These are phyloP conservation scores for Microdochium nivale DNA, from an alignment of 2,329 filamentous ascomycete genomes.

Conservation along the genomic window DNA sequence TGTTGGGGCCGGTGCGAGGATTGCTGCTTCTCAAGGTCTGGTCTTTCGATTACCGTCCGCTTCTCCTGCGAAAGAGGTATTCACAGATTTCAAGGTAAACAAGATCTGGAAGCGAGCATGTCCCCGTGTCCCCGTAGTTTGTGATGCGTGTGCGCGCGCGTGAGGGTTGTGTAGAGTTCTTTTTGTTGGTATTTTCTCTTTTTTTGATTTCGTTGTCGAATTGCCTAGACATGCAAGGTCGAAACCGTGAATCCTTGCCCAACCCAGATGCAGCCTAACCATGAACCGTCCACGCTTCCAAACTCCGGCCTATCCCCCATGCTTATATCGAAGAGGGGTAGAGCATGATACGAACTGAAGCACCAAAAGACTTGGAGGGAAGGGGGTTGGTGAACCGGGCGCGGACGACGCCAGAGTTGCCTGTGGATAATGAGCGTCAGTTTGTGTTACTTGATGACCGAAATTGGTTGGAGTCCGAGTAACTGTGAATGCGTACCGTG, in stretches of 20 bases:
- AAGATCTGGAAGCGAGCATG: background rate
- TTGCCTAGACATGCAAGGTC: constrained; percentile 24
- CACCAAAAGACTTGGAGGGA: constrained; percentile 92
- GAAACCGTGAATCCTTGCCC: constrained; percentile 42
- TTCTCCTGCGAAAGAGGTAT: background rate
- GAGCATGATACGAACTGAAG: constrained; percentile 93
- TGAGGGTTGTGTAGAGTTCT: constrained; percentile 6
- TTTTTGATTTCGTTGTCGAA: constrained; percentile 18
- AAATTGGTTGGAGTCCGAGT: background rate
- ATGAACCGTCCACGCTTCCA: constrained; percentile 54
- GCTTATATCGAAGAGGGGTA: constrained; percentile 96
- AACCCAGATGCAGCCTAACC: constrained; percentile 35
- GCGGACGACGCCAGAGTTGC: constrained; percentile 96
- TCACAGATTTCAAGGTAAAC: background rate
- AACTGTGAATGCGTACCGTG: constrained; percentile 61
- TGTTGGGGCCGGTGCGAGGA: background rate
- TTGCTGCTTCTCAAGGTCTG: background rate
- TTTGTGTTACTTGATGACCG: constrained; percentile 2
- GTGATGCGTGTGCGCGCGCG: background rate
- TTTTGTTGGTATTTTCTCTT: constrained; percentile 19
- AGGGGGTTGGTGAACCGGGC: constrained; percentile 96
- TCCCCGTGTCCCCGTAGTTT: background rate
- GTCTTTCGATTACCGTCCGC: background rate
- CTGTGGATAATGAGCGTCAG: constrained; percentile 31
- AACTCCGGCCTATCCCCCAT: constrained; percentile 44